Evolutionary conservation across 805 yeast genomes (phyloP).

Genomic region (Barnettozyma californica): DNA sequence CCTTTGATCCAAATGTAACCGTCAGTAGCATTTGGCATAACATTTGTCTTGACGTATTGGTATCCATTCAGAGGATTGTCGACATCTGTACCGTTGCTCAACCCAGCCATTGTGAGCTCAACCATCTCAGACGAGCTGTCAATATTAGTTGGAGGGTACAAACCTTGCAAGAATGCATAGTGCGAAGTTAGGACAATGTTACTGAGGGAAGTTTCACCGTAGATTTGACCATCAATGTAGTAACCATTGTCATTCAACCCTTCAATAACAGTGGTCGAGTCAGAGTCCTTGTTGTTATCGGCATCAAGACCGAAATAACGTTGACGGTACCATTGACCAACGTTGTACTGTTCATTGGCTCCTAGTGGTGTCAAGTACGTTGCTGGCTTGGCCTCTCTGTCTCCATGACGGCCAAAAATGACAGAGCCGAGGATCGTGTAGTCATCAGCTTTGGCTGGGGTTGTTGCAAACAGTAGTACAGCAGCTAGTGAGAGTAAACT

Average conservation of each 20-base stretch:
- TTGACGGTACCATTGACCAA: conserved; percentile 37
- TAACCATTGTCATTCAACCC: conserved; percentile 32
- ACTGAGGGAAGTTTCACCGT: conserved; percentile 30
- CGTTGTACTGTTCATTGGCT: conserved; percentile 30
- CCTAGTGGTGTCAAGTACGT: conserved; percentile 40
- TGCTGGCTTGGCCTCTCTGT: conserved; percentile 43
- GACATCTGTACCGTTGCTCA: conserved; percentile 35
- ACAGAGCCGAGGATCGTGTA: conserved; percentile 32
- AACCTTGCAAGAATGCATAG: conserved; percentile 40
- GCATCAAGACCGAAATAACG: conserved; percentile 37
- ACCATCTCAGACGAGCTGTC: conserved; percentile 15
- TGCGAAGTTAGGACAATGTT: conserved; percentile 38
- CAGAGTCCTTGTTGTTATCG: conserved; percentile 17
- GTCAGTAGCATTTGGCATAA: conserved; percentile 32
- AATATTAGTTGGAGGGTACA: conserved; percentile 38
- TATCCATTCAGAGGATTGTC: conserved; percentile 38
- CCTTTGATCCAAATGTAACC: conserved; percentile 39
- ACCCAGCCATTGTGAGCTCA: conserved; percentile 27
- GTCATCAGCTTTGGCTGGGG: conserved; percentile 1
- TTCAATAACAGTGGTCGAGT: conserved; percentile 23
- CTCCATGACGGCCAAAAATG: conserved; percentile 46
- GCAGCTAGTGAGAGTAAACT: not conserved
- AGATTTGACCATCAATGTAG: conserved; percentile 32
- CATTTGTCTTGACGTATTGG: conserved; percentile 39
- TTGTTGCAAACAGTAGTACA: not conserved